Evolutionary conservation across 306 rosid species (phyloP), one percentile per base, ranked within the genome.

Genomic region (Rubus parviflorus): DNA sequence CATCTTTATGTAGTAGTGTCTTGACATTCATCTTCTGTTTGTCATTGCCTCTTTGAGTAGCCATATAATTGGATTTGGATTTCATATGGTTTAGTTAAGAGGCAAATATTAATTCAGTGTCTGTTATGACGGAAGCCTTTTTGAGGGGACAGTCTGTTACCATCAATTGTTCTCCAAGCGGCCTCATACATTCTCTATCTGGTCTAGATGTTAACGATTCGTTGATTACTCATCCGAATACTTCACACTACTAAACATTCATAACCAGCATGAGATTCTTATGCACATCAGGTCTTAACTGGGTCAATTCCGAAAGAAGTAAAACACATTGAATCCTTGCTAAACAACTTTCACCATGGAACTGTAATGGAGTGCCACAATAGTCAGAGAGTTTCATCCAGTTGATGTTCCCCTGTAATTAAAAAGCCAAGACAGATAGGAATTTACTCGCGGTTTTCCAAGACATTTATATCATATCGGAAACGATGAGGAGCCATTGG

Each of bases 261-360:
- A 22, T 72, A 35, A 68, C 25, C 45, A 42, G 22, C 15, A 70
- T 11, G 58, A 51, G 22, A 38, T 74, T 53, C 16, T 76, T 83
- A 23, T 54, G 68, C 40, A 42, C 56, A 61, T 64, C 90, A 94
- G 90, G 93, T 89, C 42, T 90, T 87, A 40, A 88, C 97, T 3
- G 97, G 85, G 17, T 90, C 97, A 38, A 80, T 90, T 65, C 95
- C 97, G 22, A 95, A 95, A 86, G 98, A 93, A 86, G 88, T 90
- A 52, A 89, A 88, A 77, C 97, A 92, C 72, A 88, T 95, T 6
- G 91, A 95, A 77, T 84, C 96, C 71, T 81, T 95, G 86, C 83
- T 95, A 48, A 95, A 92, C 88, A 86, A 89, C 84, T 89, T 89
- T 85, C 30, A 88, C 70, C 70, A 67, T 52, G 92, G 90, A 81